Percentiles rank a stretch among this genome's conserved stretches.
Conservation (phyloP, 2,329 filamentous ascomycete species). For the Penicillium sp. region DNA sequence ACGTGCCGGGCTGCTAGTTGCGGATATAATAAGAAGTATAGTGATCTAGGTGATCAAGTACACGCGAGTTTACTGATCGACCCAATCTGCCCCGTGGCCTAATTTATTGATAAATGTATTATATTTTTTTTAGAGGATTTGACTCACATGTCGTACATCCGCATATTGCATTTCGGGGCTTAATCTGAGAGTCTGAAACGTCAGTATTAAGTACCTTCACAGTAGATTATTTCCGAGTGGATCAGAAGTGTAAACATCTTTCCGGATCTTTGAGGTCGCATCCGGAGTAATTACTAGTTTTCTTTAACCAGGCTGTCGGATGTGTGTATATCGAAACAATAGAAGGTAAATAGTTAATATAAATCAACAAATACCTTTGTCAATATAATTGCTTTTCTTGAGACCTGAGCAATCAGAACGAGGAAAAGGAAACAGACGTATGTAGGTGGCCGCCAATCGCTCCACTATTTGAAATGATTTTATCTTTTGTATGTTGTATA, state of each 20-base stretch:
- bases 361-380: not conserved
- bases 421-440: constrained; percentile 11
- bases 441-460: constrained; percentile 6
- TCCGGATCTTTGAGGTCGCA: not conserved
- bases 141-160: not conserved
- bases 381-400: not conserved
- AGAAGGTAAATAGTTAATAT: not conserved
- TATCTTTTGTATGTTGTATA: too few species aligned
- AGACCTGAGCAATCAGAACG: constrained; percentile 10
- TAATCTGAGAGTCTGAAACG: not conserved
- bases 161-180: constrained; percentile 1
- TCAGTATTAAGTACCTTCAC: not conserved
- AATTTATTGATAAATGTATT: not conserved
- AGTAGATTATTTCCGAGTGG: not conserved
- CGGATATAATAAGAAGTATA: not conserved
- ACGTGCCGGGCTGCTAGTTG: constrained; percentile 4
- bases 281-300: not conserved
- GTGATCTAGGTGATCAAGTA: not conserved
- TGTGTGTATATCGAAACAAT: not conserved
- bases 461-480: not conserved
- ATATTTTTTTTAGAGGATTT: not conserved
- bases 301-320: constrained; percentile 23
- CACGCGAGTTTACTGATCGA: not conserved
- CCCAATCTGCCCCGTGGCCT: not conserved
- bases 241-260: not conserved